Base-by-base conservation (phyloP, 2,329 filamentous ascomycete genomes). In the Fusarium verrucosum region DNA sequence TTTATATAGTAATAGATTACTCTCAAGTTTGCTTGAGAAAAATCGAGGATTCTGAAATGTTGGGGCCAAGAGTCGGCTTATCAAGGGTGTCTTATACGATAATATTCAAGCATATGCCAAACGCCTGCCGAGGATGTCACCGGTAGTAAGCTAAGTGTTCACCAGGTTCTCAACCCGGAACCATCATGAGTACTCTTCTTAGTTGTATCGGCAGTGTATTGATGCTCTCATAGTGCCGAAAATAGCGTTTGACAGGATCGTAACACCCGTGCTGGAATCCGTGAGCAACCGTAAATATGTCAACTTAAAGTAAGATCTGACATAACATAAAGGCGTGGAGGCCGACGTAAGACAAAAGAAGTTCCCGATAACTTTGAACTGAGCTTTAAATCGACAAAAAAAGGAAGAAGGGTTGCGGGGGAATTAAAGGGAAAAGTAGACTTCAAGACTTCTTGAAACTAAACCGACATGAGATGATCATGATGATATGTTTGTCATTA, bases 391-490 rank as follows among this genome's bases (percentile, higher is more conserved):
- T 26, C 20, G 17, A n/a, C 4, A 28, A 8, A 17, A n/a, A 10
- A 41, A 20, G 22, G 4, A 19, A 35, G 30, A 44, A 7, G 13
- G 30, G 43, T 23, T 28, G 36, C 10, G 32, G 14, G 30, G 37
- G n/a, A 30, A 13, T n/a, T 10, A 11, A 40, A 17, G n/a, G 41
- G 23, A 36, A 43, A 20, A 26, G 19, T 30, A 46, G 19, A 32
- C 26, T 50, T 33, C 56, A 58, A 63, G 58, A 46, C 62, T 58
- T 62, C 46, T 58, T 58, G 46, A 58, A 65, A 51, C 37, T 38
- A 41, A 42, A 17, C 30, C 26, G 19, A 41, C 30, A 58, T 49
- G 50, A 56, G 50, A 37, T 50, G 46, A 55, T 37, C 36, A 37
- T n/a, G 50, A 56, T 36, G 30, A 22, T 19, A 30, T 37, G 36